phyloP scores from a whole-genome alignment of 257 asterid genomes.

The Capsicum baccatum region DNA sequence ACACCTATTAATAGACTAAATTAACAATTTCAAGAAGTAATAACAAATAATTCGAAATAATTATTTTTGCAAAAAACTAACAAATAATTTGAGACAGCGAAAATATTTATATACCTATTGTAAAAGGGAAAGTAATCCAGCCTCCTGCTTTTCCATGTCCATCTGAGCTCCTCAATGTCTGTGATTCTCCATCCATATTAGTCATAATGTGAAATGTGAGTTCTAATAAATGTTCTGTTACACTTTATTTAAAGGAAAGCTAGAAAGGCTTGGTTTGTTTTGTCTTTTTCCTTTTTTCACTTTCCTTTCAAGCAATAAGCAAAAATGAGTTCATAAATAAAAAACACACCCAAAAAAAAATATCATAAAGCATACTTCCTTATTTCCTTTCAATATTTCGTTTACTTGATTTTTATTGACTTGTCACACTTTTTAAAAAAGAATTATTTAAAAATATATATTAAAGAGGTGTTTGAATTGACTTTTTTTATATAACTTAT shows the following conservation, averaged over 20 bases:
- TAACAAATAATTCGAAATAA: too few species aligned
- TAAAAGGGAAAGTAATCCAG: slow-evolving; percentile 54
- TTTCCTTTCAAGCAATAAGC: background rate
- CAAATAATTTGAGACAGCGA: too few species aligned
- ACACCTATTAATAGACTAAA: too few species aligned
- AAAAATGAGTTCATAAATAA: background rate
- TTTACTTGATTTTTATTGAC: too few species aligned
- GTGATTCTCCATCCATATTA: slow-evolving; percentile 28
- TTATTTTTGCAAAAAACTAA: too few species aligned
- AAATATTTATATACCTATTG: slow-evolving; percentile 37
- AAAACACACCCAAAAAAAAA: background rate
- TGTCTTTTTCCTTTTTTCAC: background rate
- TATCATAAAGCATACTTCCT: too few species aligned
- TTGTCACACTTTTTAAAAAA: too few species aligned
- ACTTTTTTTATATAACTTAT: too few species aligned
- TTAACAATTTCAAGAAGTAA: too few species aligned
- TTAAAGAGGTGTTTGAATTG: too few species aligned
- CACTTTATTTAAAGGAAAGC: background rate
- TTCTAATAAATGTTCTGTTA: background rate
- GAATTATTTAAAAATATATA: too few species aligned
- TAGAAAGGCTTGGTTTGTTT: background rate
- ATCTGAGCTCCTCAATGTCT: background rate
- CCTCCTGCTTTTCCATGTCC: slow-evolving; percentile 42
- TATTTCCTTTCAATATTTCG: too few species aligned
- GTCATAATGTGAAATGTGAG: background rate